Conservation (phyloP, 345 rosid species). For the Salix udensis region DNA sequence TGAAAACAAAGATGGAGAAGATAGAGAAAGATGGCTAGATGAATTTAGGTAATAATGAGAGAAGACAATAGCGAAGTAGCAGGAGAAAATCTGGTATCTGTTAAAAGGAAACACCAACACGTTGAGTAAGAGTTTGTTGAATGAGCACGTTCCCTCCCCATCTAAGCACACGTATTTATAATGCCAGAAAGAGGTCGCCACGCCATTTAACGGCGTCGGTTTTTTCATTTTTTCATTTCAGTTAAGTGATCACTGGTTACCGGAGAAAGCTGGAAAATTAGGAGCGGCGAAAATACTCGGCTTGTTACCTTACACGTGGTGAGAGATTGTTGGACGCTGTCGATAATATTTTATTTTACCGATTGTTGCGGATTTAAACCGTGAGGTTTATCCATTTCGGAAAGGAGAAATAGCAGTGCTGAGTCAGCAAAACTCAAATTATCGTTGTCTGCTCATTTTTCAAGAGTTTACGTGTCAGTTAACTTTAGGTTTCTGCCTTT, state of each 20-base stretch:
- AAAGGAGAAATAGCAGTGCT: not conserved
- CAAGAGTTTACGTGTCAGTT: too few relatives aligned
- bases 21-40: not conserved
- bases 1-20: not conserved
- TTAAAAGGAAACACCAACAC: conserved; percentile 13
- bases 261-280: not conserved
- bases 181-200: not conserved
- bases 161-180: conserved; percentile 30
- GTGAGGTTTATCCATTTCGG: conserved; percentile 15
- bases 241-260: not conserved
- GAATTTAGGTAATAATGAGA: not conserved
- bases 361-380: not conserved
- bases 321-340: not conserved
- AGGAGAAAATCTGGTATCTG: conserved; percentile 4
- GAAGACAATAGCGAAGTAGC: not conserved
- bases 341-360: not conserved
- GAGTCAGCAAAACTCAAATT: conserved; percentile 12
- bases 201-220: conserved; percentile 13
- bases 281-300: too few relatives aligned
- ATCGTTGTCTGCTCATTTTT: too few relatives aligned
- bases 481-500: too few relatives aligned
- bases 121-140: not conserved
- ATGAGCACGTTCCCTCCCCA: not conserved
- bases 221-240: not conserved
- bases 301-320: not conserved